phyloP scores from a whole-genome alignment of 371 early-diverging fungal species.

The Mucor saturninus region DNA sequence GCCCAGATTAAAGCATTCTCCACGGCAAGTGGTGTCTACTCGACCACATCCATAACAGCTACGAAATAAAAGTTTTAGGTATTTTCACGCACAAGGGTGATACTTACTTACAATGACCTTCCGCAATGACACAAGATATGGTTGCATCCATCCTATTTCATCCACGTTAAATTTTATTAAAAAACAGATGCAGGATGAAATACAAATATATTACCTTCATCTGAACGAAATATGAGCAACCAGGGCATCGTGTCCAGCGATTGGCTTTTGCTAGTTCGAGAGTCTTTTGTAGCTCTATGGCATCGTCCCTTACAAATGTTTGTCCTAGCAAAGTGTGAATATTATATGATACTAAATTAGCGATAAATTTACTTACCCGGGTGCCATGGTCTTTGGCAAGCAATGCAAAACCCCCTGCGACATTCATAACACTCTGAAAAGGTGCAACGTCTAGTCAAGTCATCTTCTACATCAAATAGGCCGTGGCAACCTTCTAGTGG shows the following conservation, averaged over 20 bases:
- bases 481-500: constrained; percentile 17
- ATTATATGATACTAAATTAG: constrained; percentile 6
- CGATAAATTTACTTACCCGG: constrained; percentile 5
- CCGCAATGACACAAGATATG: neutral
- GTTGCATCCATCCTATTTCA: constrained; percentile 19
- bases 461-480: constrained; percentile 17
- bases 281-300: constrained; percentile 5
- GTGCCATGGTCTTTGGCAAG: constrained; percentile 15
- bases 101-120: neutral
- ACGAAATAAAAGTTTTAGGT: neutral
- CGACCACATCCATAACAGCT: constrained; percentile 7
- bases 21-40: neutral
- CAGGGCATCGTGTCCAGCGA: constrained; percentile 25
- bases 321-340: constrained; percentile 8
- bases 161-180: neutral
- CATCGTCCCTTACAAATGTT: constrained; percentile 14
- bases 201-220: constrained; percentile 11
- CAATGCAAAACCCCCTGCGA: constrained; percentile 23
- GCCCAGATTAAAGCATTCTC: neutral
- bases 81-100: neutral
- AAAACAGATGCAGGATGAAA: neutral
- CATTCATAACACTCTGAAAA: constrained; percentile 33
- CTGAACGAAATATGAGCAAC: constrained; percentile 14
- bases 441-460: constrained; percentile 8
- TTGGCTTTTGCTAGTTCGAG: constrained; percentile 9